phyloP scores from a whole-genome alignment of 495 filamentous ascomycete species.

The Lentithecium fluviatile region DNA sequence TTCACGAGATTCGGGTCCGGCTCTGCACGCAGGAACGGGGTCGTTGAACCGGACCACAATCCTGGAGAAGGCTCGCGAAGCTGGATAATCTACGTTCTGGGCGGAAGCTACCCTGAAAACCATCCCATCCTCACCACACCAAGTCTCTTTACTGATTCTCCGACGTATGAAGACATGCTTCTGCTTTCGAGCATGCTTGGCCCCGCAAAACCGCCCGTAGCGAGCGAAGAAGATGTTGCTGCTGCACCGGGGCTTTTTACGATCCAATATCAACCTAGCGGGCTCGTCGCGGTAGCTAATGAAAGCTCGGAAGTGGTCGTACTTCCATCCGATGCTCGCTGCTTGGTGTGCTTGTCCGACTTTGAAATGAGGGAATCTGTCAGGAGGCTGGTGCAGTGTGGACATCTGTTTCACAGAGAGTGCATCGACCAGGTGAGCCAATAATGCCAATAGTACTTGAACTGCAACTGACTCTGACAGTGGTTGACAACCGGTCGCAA shows the following conservation, averaged over 20 bases:
- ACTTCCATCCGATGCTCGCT: conserved; percentile 61
- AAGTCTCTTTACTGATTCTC: conserved; percentile 74
- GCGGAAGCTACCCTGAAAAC: conserved; percentile 72
- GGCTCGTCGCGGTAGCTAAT: conserved; percentile 52
- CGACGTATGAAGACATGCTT: conserved; percentile 79
- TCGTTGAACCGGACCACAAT: conserved; percentile 63
- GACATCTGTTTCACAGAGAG: conserved; percentile 69
- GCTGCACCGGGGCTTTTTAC: conserved; percentile 56
- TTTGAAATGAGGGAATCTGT: conserved; percentile 66
- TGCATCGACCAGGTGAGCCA: conserved; percentile 71
- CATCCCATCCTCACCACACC: conserved; percentile 75
- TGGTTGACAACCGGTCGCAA: conserved; percentile 80
- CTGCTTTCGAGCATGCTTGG: conserved; percentile 69
- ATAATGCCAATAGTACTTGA: conserved; percentile 12
- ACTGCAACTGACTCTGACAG: conserved; percentile 42
- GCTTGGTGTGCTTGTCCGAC: conserved; percentile 69
- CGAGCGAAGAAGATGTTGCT: conserved; percentile 64
- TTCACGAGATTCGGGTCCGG: conserved; percentile 64
- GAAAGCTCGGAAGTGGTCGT: conserved; percentile 50
- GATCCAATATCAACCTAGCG: conserved; percentile 26
- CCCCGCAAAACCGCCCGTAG: conserved; percentile 73
- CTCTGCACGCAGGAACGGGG: conserved; percentile 62
- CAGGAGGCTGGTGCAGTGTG: conserved; percentile 63
- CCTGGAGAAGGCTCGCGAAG: conserved; percentile 53
- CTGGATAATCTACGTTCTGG: conserved; percentile 79